A percentile compares a stretch with the other conserved stretches of the same genome.
phyloP scores from a whole-genome alignment of 345 rosid genomes.

The Gossypium thurberi region DNA sequence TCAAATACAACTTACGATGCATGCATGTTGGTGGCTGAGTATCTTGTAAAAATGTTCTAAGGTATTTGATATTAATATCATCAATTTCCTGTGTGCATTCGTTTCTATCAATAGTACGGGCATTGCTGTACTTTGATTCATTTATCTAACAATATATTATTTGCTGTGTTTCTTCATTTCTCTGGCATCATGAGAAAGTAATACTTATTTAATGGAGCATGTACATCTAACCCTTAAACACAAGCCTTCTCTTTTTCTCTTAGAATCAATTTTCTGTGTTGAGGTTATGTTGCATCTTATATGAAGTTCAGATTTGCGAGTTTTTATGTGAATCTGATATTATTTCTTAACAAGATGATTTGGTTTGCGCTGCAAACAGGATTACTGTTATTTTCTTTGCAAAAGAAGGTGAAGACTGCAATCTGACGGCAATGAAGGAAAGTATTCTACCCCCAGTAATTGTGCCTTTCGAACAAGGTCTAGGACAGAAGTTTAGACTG shows the following conservation, averaged over 20 bases:
- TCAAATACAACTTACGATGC: neutral
- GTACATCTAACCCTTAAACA: neutral
- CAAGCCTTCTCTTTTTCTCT: neutral
- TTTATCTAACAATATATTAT: neutral
- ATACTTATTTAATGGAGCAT: neutral
- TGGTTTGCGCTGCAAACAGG: slow-evolving; percentile 33
- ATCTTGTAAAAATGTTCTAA: neutral
- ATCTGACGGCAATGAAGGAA: slow-evolving; percentile 54
- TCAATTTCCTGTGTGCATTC: neutral
- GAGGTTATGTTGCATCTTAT: neutral
- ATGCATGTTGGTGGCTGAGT: neutral
- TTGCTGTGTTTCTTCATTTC: neutral
- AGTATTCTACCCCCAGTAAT: slow-evolving; percentile 48
- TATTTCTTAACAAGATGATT: slow-evolving; percentile 4
- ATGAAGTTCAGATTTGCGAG: neutral
- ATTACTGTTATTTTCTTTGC: slow-evolving; percentile 72
- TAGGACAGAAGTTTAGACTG: slow-evolving; percentile 78
- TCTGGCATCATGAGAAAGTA: neutral
- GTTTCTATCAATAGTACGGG: neutral
- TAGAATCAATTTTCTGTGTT: neutral
- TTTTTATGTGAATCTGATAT: neutral
- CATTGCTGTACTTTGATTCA: neutral
- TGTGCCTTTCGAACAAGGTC: slow-evolving; percentile 60
- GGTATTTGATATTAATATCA: neutral
- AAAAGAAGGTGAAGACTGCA: slow-evolving; percentile 65